Conservation (phyloP, 2,329 filamentous ascomycete genomes). For the Drechslera avenae region DNA sequence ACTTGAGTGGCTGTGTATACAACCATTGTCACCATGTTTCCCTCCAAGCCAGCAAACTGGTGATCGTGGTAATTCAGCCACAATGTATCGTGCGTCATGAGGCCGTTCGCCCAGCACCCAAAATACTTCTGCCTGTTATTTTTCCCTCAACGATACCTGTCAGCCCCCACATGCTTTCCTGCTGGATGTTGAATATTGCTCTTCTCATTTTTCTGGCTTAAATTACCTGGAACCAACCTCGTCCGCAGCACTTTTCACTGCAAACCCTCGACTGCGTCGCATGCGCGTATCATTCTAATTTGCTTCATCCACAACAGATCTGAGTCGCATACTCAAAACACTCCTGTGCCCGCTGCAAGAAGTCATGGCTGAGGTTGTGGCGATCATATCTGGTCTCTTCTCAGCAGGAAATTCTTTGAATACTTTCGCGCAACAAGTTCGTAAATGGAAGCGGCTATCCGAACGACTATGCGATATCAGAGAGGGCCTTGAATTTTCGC, state of each 20-base stretch:
- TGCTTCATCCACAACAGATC: not conserved
- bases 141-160: not conserved
- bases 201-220: too few species aligned
- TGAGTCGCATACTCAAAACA: not conserved
- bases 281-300: not conserved
- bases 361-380: slow-evolving; percentile 29
- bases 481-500: slow-evolving; percentile 24
- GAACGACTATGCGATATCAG: slow-evolving; percentile 32
- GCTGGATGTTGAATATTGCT: not conserved
- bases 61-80: slow-evolving; percentile 18
- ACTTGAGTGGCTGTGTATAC: slow-evolving; percentile 15
- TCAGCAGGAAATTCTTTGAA: slow-evolving; percentile 23
- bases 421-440: slow-evolving; percentile 25
- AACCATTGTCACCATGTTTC: slow-evolving; percentile 20
- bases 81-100: slow-evolving; percentile 13
- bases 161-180: not conserved
- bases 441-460: slow-evolving; percentile 25
- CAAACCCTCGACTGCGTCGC: not conserved
- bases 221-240: not conserved
- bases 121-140: slow-evolving; percentile 7
- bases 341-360: not conserved
- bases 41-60: slow-evolving; percentile 22
- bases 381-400: slow-evolving; percentile 22
- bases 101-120: slow-evolving; percentile 11
- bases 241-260: not conserved